Evolutionary conservation across 2,329 filamentous ascomycete genomes (phyloP).

Genomic region (Neocatenulostroma microsporum): DNA sequence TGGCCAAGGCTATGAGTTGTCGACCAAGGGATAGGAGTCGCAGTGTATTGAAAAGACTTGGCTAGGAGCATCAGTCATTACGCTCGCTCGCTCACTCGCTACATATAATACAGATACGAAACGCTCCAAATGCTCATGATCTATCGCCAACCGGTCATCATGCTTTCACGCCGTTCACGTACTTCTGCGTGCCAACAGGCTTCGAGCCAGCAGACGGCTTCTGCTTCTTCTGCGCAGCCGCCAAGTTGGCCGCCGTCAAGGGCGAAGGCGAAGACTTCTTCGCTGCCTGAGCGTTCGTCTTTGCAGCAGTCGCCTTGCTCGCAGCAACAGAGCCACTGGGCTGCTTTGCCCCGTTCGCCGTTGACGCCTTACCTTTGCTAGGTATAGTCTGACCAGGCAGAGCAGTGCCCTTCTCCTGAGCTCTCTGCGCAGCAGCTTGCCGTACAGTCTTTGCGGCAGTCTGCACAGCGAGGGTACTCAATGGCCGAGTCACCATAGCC

Average conservation of each 20-base stretch:
- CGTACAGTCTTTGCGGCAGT: constrained; percentile 20
- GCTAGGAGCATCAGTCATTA: too few species aligned
- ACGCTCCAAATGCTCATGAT: too few species aligned
- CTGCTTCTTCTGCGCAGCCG: constrained; percentile 13
- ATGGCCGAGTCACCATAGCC: constrained; percentile 27
- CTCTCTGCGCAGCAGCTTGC: constrained; percentile 22
- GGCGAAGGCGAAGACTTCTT: constrained; percentile 10
- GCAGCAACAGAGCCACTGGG: not conserved
- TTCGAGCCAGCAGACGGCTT: constrained; percentile 13
- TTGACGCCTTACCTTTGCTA: constrained; percentile 1
- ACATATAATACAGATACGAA: too few species aligned
- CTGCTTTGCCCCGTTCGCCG: constrained; percentile 1
- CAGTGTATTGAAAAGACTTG: too few species aligned
- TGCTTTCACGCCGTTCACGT: constrained; percentile 15
- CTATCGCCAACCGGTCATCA: too few species aligned
- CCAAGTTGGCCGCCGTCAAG: constrained; percentile 10
- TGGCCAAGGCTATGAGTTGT: too few species aligned
- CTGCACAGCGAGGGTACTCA: constrained; percentile 29
- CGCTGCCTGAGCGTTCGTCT: not conserved
- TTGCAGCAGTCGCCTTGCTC: not conserved
- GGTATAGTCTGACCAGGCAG: constrained; percentile 17
- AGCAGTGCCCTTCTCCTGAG: constrained; percentile 19
- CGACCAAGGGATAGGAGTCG: too few species aligned
- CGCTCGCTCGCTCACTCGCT: too few species aligned
- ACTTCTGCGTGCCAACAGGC: constrained; percentile 23